Evolutionary conservation across 129 eudicot genomes (phyloP), one percentile per base, ranked within the genome.

Genomic region (Escallonia herrerae): DNA sequence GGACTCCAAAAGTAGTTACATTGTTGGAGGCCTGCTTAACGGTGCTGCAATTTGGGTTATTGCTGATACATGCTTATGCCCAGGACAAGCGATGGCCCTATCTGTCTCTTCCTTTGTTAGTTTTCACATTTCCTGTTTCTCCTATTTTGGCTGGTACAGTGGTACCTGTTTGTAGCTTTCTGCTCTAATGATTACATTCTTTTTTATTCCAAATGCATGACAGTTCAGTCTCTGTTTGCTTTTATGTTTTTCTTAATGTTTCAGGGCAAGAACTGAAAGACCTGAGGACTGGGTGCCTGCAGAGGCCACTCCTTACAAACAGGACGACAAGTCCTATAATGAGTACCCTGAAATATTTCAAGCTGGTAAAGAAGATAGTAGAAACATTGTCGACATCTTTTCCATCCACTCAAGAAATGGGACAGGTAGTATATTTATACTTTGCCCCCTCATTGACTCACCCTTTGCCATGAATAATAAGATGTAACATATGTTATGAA

Each of bases 71-170:
- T 77, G 98, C 96, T 43, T 91, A 91, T 72, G 96, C 95, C 5
- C 98, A 91, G 74, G 96, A 91, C 85, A 88, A 76, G 75, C 96
- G 95, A 8, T 91, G 95, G 98, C 91, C 95, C 59, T 87, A 69
- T 66, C 43, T 88, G 62, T 91, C 98, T 60, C 77, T 91, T 77
- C 96, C 96, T 54, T 2, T 91, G 98, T 91, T 85, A 71, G 96
- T 63, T 46, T 47, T 58, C 37, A 49, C 12, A 15, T 71, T 61
- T 72, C 52, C 42, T 51, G 15, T 64, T 22, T 41, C 11, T 53
- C 54, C 11, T 46, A 41, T 4, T 56, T 63, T 44, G 22, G 46
- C 6, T 58, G 48, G 8, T 59, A 8, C 51, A 41, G 3, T 58
- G 48, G 8, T 59, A 8, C 51, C 6, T 22, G 8, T 49, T 8